phyloP scores from a whole-genome alignment of 176 grass and related monocot species.

The Echinochloa phyllopogon region DNA sequence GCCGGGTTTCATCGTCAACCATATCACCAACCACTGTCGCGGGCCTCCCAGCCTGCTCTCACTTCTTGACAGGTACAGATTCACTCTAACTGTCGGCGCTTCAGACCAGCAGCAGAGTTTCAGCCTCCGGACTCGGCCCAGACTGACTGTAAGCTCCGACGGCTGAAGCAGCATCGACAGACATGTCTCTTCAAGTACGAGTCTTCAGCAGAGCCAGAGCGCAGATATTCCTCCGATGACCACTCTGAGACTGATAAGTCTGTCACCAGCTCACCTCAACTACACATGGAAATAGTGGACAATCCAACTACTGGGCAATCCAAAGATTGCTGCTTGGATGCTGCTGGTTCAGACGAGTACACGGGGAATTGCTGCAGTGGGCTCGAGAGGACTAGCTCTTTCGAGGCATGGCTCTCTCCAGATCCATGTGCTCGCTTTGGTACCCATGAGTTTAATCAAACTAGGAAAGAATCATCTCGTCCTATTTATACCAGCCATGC shows the following conservation, averaged over 20 bases:
- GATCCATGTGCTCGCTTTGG: neutral
- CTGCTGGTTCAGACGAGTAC: neutral
- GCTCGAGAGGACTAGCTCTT: conserved; percentile 37
- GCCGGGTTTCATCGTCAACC: conserved; percentile 53
- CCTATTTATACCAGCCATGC: neutral
- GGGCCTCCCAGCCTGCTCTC: conserved; percentile 66
- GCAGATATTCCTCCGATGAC: neutral
- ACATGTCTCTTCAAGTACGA: no score
- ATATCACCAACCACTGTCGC: conserved; percentile 54
- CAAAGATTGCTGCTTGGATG: neutral
- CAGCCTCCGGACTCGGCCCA: no score
- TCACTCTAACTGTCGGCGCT: no score
- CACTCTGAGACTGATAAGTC: conserved; percentile 25
- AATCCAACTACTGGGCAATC: no score
- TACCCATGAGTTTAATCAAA: neutral
- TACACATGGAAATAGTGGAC: neutral
- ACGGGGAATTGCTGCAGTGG: neutral
- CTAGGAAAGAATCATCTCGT: neutral
- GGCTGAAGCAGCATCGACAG: conserved; percentile 51
- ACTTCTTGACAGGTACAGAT: conserved; percentile 82
- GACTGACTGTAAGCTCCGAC: no score
- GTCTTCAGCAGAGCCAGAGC: conserved; percentile 18
- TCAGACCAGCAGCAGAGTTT: conserved; percentile 8
- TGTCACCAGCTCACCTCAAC: conserved; percentile 25
- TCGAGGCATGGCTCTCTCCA: conserved; percentile 41